phyloP scores from a whole-genome alignment of 2,329 filamentous ascomycete genomes.

The Pleomassaria siparia region DNA sequence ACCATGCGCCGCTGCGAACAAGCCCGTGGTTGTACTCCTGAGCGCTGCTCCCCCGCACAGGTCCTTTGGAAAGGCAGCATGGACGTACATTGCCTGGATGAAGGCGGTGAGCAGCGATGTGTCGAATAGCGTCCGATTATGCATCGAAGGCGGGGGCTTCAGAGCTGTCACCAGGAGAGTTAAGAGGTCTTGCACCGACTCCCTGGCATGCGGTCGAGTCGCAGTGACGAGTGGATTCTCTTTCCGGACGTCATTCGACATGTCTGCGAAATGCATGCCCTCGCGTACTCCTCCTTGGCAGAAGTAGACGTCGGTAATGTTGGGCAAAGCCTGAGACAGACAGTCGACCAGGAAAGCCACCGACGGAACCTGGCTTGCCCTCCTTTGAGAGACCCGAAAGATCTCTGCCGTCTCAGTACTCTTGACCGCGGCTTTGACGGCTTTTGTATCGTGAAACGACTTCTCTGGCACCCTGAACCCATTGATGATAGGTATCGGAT shows the following conservation, averaged over 20 bases:
- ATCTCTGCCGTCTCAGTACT: constrained; percentile 42
- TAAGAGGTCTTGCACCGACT: constrained; percentile 51
- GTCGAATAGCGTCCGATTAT: constrained; percentile 45
- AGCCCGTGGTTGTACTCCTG: constrained; percentile 69
- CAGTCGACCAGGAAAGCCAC: constrained; percentile 79
- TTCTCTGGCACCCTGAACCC: constrained; percentile 68
- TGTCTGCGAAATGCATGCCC: constrained; percentile 73
- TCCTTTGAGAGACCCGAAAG: constrained; percentile 77
- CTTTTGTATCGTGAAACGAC: constrained; percentile 61
- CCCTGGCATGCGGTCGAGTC: constrained; percentile 55
- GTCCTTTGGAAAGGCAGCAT: constrained; percentile 48
- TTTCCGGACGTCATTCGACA: constrained; percentile 61
- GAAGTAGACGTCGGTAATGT: constrained; percentile 72
- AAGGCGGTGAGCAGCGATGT: constrained; percentile 56
- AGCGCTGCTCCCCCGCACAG: constrained; percentile 65
- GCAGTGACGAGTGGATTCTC: constrained; percentile 68
- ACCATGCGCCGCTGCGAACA: constrained; percentile 69
- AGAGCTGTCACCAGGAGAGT: constrained; percentile 55
- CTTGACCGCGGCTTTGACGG: constrained; percentile 46
- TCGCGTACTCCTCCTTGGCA: constrained; percentile 87
- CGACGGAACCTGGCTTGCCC: constrained; percentile 79
- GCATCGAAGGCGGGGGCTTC: constrained; percentile 15
- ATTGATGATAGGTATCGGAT: constrained; percentile 81
- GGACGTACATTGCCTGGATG: constrained; percentile 59
- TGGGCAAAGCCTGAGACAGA: constrained; percentile 68